Conservation (phyloP, 23 red algal genomes). For the Porphyridium purpureum region DNA sequence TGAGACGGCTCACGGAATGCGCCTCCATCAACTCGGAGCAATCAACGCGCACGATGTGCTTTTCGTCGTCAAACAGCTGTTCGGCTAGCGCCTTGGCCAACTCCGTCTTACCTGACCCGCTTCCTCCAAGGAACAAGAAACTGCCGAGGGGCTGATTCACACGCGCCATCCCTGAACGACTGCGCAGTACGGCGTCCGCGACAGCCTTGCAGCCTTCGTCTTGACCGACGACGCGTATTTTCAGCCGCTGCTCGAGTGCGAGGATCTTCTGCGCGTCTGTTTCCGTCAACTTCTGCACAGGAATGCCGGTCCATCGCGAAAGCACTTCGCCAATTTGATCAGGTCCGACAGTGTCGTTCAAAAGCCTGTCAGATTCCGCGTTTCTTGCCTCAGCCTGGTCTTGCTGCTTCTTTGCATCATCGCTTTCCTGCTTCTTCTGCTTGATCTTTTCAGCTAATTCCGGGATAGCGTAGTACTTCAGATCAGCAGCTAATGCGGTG, state of each 20-base stretch:
- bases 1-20: slow-evolving; percentile 24
- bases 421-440: slow-evolving; percentile 9
- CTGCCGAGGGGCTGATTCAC: slow-evolving; percentile 15
- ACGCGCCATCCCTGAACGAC: slow-evolving; percentile 16
- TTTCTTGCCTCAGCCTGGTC: background rate
- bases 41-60: slow-evolving; percentile 34
- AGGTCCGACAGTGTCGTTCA: slow-evolving; percentile 15
- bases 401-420: slow-evolving; percentile 5
- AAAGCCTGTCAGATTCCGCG: slow-evolving; percentile 4
- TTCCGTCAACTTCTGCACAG: slow-evolving; percentile 11
- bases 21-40: slow-evolving; percentile 34
- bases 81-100: slow-evolving; percentile 27
- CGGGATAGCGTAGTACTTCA: slow-evolving; percentile 29
- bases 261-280: slow-evolving; percentile 15
- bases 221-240: slow-evolving; percentile 14
- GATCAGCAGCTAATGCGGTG: slow-evolving; percentile 14
- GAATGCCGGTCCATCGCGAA: slow-evolving; percentile 32
- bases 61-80: slow-evolving; percentile 30
- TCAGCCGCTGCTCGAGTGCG: slow-evolving; percentile 7
- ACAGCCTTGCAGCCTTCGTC: slow-evolving; percentile 10
- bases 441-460: slow-evolving; percentile 8
- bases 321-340: slow-evolving; percentile 36
- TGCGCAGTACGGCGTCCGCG: slow-evolving; percentile 16
- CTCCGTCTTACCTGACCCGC: slow-evolving; percentile 30
- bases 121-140: slow-evolving; percentile 28